Evolutionary conservation across 2,329 filamentous ascomycete genomes (phyloP).

Genomic region (Emergomyces orientalis): DNA sequence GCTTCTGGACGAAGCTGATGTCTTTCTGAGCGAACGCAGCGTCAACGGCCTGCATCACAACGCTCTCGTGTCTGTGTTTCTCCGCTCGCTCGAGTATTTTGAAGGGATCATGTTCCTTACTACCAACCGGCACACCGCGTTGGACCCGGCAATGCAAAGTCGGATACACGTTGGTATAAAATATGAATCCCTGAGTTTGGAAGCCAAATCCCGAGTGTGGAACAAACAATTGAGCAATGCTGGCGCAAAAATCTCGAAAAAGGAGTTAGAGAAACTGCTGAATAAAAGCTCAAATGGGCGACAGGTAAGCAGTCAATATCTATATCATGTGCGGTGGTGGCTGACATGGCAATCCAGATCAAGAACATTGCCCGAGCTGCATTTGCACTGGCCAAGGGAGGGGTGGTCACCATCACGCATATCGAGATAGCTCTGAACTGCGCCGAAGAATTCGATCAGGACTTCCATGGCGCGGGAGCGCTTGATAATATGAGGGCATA

Average conservation of each 20-base stretch:
- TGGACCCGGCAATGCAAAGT: slow-evolving; percentile 41
- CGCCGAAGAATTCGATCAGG: slow-evolving; percentile 3
- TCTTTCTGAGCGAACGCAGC: slow-evolving; percentile 34
- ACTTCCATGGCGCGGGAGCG: slow-evolving; percentile 5
- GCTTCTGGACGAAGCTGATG: slow-evolving; percentile 44
- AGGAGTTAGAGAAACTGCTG: slow-evolving; percentile 1
- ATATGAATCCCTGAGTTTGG: slow-evolving; percentile 33
- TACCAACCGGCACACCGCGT: slow-evolving; percentile 39
- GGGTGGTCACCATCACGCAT: neutral
- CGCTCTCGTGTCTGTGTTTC: slow-evolving; percentile 36
- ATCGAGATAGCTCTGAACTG: slow-evolving; percentile 2
- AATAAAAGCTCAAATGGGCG: slow-evolving; percentile 4
- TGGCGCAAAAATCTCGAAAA: neutral
- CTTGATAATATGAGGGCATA: slow-evolving; percentile 6
- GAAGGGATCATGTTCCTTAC: slow-evolving; percentile 36
- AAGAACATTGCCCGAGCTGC: slow-evolving; percentile 6
- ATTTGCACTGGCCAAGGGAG: slow-evolving; percentile 5
- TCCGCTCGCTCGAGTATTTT: slow-evolving; percentile 3
- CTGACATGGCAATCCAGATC: slow-evolving; percentile 5
- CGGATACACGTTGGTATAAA: slow-evolving; percentile 42
- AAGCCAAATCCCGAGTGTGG: neutral
- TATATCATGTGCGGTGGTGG: neutral
- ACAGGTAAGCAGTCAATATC: slow-evolving; percentile 5
- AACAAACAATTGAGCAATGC: neutral
- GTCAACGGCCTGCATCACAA: slow-evolving; percentile 37